Conservation (phyloP, 306 rosid species). For the Lablab purpureus region DNA sequence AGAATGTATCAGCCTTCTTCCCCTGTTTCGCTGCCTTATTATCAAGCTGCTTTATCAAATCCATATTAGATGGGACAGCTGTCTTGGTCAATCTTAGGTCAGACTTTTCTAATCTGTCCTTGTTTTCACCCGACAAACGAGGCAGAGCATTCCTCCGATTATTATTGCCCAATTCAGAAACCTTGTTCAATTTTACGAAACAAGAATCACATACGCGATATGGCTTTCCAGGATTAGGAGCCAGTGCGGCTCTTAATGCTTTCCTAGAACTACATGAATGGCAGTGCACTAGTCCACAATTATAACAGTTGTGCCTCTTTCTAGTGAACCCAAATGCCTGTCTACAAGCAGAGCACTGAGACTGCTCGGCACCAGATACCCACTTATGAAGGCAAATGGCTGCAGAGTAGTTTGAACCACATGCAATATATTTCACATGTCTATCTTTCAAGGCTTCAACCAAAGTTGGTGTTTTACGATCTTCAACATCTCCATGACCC, state of each 20-base stretch:
- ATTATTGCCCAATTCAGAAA: slow-evolving; percentile 65
- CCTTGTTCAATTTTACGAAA: slow-evolving; percentile 81
- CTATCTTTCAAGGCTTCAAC: slow-evolving; percentile 93
- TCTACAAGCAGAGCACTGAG: slow-evolving; percentile 98
- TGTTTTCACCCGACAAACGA: slow-evolving; percentile 92
- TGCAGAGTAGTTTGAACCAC: slow-evolving; percentile 94
- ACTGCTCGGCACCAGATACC: slow-evolving; percentile 98
- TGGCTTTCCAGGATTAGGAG: slow-evolving; percentile 90
- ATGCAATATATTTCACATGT: slow-evolving; percentile 88
- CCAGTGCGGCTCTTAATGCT: slow-evolving; percentile 90
- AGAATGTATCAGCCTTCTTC: slow-evolving; percentile 89
- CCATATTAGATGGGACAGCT: slow-evolving; percentile 79
- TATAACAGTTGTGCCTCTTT: slow-evolving; percentile 98
- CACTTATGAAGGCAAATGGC: slow-evolving; percentile 96
- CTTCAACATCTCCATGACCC: slow-evolving; percentile 98
- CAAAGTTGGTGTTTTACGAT: slow-evolving; percentile 83
- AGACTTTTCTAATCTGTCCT: slow-evolving; percentile 88
- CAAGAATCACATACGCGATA: slow-evolving; percentile 97
- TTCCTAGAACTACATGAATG: slow-evolving; percentile 97
- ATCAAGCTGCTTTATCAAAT: slow-evolving; percentile 95
- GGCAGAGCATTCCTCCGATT: slow-evolving; percentile 77
- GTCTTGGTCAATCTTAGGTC: slow-evolving; percentile 74
- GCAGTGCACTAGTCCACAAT: slow-evolving; percentile 99
- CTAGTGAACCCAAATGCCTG: slow-evolving; percentile 98
- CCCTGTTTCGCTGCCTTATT: slow-evolving; percentile 97